phyloP scores from a whole-genome alignment of 331 rosid genomes.

The Prunus yedoensis region DNA sequence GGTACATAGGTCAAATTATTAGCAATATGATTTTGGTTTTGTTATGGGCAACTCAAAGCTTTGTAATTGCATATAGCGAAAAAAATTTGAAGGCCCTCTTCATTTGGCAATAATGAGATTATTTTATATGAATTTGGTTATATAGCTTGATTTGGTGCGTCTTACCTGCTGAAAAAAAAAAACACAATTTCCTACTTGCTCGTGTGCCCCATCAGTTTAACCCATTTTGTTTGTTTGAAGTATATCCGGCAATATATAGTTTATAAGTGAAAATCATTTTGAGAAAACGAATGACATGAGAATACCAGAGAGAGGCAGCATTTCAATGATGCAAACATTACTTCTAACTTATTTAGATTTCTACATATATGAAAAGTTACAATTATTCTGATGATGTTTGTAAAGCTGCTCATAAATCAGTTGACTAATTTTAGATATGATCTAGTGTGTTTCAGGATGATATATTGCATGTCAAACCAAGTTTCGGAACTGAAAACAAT shows the following conservation, averaged over 20 bases:
- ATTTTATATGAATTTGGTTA: too few relatives aligned
- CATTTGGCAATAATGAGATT: too few relatives aligned
- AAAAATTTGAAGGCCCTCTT: too few relatives aligned
- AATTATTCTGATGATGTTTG: neutral
- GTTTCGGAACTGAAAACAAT: conserved; percentile 75
- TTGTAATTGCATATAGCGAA: too few relatives aligned
- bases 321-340: conserved; percentile 1
- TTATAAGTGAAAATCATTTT: neutral
- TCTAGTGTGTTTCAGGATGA: conserved; percentile 95
- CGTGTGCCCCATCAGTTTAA: too few relatives aligned
- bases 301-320: neutral
- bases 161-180: too few relatives aligned
- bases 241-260: too few relatives aligned
- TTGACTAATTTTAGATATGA: conserved; percentile 69
- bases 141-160: too few relatives aligned
- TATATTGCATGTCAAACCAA: conserved; percentile 77
- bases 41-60: too few relatives aligned
- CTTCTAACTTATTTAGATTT: neutral
- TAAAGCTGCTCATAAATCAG: conserved; percentile 29
- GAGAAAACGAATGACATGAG: neutral
- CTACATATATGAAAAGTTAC: conserved; percentile 8
- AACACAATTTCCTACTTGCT: too few relatives aligned
- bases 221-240: neutral
- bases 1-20: neutral
- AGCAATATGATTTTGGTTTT: too few relatives aligned